phyloP scores from a whole-genome alignment of 139 green algal genomes.

The Klebsormidium nitens region DNA sequence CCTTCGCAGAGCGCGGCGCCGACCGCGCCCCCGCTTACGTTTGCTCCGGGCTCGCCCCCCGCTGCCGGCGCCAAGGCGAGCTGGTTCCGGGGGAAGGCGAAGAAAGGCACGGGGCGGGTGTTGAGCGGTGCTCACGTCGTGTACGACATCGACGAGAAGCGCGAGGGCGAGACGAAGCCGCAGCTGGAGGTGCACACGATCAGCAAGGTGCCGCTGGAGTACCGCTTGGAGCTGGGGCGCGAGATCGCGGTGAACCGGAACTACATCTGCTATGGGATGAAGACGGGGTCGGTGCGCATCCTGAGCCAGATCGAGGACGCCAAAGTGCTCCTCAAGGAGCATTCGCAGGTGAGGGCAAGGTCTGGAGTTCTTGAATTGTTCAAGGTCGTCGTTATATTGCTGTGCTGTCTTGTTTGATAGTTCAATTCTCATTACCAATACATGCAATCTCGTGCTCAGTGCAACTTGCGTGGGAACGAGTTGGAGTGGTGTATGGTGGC shows the following conservation, averaged over 20 bases:
- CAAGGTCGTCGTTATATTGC: too few relatives aligned
- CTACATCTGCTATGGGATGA: slow-evolving; percentile 42
- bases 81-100: too few relatives aligned
- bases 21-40: too few relatives aligned
- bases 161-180: slow-evolving; percentile 4
- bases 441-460: too few relatives aligned
- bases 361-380: too few relatives aligned
- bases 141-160: slow-evolving; percentile 14
- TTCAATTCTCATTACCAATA: too few relatives aligned
- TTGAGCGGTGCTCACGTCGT: slow-evolving; percentile 8
- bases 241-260: slow-evolving; percentile 34
- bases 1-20: too few relatives aligned
- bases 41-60: too few relatives aligned
- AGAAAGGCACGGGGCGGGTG: slow-evolving; percentile 9
- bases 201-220: slow-evolving; percentile 37
- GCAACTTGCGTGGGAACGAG: too few relatives aligned
- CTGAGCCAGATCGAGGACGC: slow-evolving; percentile 15
- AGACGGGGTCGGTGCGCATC: slow-evolving; percentile 16
- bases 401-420: too few relatives aligned
- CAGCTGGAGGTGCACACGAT: slow-evolving; percentile 40
- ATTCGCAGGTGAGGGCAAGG: slow-evolving; percentile 15
- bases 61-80: too few relatives aligned
- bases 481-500: too few relatives aligned
- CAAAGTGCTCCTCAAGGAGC: slow-evolving; percentile 21
- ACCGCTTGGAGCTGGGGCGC: slow-evolving; percentile 5